phyloP scores from a whole-genome alignment of 1,284 basidiomycete species.

The Ceratobasidium sp. region DNA sequence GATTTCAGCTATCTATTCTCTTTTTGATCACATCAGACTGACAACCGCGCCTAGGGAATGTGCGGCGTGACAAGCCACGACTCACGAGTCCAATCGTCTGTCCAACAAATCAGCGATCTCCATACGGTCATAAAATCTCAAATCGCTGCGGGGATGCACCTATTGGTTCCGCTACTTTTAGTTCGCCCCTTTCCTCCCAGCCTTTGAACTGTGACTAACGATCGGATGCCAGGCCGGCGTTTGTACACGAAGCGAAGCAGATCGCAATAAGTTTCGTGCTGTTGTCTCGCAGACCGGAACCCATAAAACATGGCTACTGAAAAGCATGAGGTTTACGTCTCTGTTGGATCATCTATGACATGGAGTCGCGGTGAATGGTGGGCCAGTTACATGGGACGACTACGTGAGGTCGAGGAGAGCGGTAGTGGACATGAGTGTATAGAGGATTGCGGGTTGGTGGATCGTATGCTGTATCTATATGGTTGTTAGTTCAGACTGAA shows the following conservation, averaged over 20 bases:
- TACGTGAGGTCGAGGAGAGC: constrained; percentile 7
- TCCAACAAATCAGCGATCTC: constrained; percentile 11
- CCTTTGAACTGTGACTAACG: background rate
- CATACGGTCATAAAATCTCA: background rate
- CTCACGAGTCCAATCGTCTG: constrained; percentile 34
- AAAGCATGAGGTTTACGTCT: background rate
- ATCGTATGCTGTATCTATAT: no score
- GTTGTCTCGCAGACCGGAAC: background rate
- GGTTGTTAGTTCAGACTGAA: no score
- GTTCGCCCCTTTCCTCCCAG: background rate
- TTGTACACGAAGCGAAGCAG: background rate
- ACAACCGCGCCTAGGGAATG: background rate
- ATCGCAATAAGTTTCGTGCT: background rate
- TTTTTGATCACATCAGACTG: background rate
- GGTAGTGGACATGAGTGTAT: background rate
- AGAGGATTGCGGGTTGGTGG: no score
- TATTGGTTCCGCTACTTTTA: background rate
- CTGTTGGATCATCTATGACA: constrained; percentile 10
- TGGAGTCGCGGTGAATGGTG: constrained; percentile 7
- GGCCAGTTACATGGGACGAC: constrained; percentile 19
- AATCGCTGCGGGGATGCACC: background rate
- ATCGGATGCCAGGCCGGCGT: background rate
- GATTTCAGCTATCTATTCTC: background rate
- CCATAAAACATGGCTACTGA: constrained; percentile 8
- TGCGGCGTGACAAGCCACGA: constrained; percentile 21